These are phyloP conservation scores for Alloascoidea hylecoeti DNA, from an alignment of 805 yeast species.

Conservation along the genomic window DNA sequence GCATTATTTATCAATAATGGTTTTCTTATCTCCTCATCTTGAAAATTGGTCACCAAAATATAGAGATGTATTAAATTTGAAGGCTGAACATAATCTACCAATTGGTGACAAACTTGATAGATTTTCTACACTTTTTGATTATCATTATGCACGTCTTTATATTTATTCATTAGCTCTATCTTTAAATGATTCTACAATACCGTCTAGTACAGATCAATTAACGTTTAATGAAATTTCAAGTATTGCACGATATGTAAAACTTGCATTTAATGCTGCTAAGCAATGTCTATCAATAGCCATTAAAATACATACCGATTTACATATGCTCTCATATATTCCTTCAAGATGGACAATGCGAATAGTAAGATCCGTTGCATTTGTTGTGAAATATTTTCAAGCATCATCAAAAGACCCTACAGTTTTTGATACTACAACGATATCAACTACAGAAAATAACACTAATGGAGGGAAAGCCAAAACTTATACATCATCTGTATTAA, in stretches of 20 bases:
- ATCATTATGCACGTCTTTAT: slow-evolving; percentile 71
- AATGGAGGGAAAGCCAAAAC: slow-evolving; percentile 12
- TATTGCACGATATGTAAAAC: slow-evolving; percentile 64
- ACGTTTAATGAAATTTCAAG: slow-evolving; percentile 57
- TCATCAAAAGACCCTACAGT: slow-evolving; percentile 19
- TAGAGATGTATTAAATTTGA: slow-evolving; percentile 31
- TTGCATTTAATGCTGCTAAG: slow-evolving; percentile 75
- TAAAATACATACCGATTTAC: slow-evolving; percentile 44
- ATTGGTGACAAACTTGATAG: slow-evolving; percentile 32
- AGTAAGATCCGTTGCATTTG: slow-evolving; percentile 78
- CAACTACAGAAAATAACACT: slow-evolving; percentile 5
- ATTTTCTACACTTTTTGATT: slow-evolving; percentile 70
- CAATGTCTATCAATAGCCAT: slow-evolving; percentile 62
- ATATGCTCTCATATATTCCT: slow-evolving; percentile 65
- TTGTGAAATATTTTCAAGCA: slow-evolving; percentile 73
- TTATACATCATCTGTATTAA: slow-evolving; percentile 17
- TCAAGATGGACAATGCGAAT: slow-evolving; percentile 85
- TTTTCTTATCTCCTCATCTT: slow-evolving; percentile 61
- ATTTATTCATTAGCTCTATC: slow-evolving; percentile 70
- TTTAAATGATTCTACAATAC: slow-evolving; percentile 24
- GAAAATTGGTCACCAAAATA: slow-evolving; percentile 68
- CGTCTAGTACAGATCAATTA: slow-evolving; percentile 16
- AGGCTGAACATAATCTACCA: slow-evolving; percentile 18
- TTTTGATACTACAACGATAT: slow-evolving; percentile 4
- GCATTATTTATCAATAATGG: slow-evolving; percentile 58